Base-by-base conservation (phyloP, 306 rosid genomes). In the Canavalia gladiata region DNA sequence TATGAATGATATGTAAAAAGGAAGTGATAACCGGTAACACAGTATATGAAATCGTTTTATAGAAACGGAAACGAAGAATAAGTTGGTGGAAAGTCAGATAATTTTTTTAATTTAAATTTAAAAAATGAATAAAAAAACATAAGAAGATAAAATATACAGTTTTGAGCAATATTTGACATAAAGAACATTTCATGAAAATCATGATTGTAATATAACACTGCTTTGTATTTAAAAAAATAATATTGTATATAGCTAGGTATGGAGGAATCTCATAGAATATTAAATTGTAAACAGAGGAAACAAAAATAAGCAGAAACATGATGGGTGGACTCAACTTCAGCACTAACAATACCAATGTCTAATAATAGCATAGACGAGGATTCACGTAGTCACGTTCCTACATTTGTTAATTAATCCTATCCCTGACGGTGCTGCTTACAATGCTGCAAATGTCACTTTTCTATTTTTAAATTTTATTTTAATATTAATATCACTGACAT, bases 351-450 rank as follows among this genome's bases (percentile, higher is more conserved):
- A 72, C 2, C 33, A 71, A 1, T n/a, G 56, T 10, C 41, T 11
- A 54, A 37, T 54, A 37, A 10, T 4, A 37, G 77, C 65, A 72
- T 37, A 54, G 7, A 25, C 37, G 28, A 72, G 37, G 47, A 34
- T 10, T 67, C 35, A 41, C 70, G 70, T 39, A 37, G 71, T 41
- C 69, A 62, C 72, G 72, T n/a, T 76, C 72, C n/a, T 30, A 51
- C 12, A 18, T 35, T 35, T 50, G 52, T 64, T 49, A 49, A 77
- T 34, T 25, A 18, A 64, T 39, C 42, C 0, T 64, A 9, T 50
- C 74, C 73, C 63, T 51, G 64, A 50, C 74, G 74, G 74, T 77
- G 81, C 81, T 63, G 37, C 63, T 4, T 62, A 0, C 45, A 41
- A 55, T 11, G 56, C 41, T 46, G 25, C 47, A 56, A 69, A 59